Evolutionary conservation across 208 protist species (phyloP).

Genomic region (Trypanosoma platydactyli): DNA sequence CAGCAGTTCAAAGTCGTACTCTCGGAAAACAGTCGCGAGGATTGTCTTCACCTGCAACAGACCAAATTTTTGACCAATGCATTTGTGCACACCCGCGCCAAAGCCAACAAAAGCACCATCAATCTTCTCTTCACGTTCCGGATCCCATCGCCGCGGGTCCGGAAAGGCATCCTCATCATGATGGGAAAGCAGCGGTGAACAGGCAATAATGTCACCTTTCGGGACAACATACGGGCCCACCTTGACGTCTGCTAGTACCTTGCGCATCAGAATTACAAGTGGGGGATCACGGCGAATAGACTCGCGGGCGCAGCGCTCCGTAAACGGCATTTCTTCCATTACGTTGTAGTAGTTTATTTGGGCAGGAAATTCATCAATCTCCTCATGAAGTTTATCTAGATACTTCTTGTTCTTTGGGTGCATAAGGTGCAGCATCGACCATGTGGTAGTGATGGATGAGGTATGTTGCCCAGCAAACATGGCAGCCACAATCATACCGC

Average conservation of each 20-base stretch:
- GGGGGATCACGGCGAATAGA: constrained; percentile 92
- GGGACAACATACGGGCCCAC: constrained; percentile 85
- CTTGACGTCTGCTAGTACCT: constrained; percentile 78
- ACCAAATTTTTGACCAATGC: constrained; percentile 93
- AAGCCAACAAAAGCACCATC: constrained; percentile 86
- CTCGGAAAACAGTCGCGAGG: constrained; percentile 76
- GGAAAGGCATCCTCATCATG: constrained; percentile 82
- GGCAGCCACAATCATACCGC: constrained; percentile 89
- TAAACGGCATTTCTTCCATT: constrained; percentile 90
- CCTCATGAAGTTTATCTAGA: constrained; percentile 56
- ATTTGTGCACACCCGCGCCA: constrained; percentile 89
- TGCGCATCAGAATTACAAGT: constrained; percentile 91
- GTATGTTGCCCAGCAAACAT: constrained; percentile 95
- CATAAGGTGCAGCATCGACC: constrained; percentile 89
- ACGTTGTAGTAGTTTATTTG: constrained; percentile 88
- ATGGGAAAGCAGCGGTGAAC: constrained; percentile 83
- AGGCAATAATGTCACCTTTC: constrained; percentile 85
- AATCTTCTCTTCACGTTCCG: constrained; percentile 85
- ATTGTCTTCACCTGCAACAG: constrained; percentile 93
- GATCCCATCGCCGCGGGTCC: constrained; percentile 82
- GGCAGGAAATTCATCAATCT: constrained; percentile 79
- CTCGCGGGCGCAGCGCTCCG: constrained; percentile 85
- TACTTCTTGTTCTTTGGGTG: constrained; percentile 61
- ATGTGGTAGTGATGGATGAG: constrained; percentile 87
- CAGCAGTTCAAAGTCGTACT: constrained; percentile 89